phyloP scores from a whole-genome alignment of 495 filamentous ascomycete species.

The Lasiosphaeria miniovina region DNA sequence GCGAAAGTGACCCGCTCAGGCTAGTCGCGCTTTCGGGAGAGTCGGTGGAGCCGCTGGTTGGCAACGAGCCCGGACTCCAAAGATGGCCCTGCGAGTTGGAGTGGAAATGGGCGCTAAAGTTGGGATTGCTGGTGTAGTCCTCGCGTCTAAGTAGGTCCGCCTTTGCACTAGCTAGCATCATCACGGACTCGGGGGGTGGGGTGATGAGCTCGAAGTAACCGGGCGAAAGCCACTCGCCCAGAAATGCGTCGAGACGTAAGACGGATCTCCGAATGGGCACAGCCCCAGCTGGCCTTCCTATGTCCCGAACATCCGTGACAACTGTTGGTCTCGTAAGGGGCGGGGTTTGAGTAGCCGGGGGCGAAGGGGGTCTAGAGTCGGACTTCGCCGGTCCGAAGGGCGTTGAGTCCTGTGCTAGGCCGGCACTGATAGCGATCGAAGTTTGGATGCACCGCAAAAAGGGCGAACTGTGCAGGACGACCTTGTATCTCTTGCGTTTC shows the following conservation, averaged over 20 bases:
- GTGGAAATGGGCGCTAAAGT: slow-evolving; percentile 32
- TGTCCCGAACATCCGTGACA: slow-evolving; percentile 8
- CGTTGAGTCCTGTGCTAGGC: slow-evolving; percentile 66
- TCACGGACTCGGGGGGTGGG: slow-evolving; percentile 76
- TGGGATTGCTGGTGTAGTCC: slow-evolving; percentile 53
- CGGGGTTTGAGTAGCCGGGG: slow-evolving; percentile 7
- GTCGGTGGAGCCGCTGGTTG: slow-evolving; percentile 10
- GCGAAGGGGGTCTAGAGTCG: slow-evolving; percentile 13
- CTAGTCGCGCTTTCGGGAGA: slow-evolving; percentile 25
- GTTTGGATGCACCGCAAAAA: slow-evolving; percentile 93
- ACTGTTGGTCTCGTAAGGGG: slow-evolving; percentile 14
- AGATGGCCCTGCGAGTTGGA: slow-evolving; percentile 35
- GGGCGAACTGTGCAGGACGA: slow-evolving; percentile 88
- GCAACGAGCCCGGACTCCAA: slow-evolving; percentile 31
- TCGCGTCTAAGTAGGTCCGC: slow-evolving; percentile 73
- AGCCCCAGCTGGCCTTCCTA: slow-evolving; percentile 3
- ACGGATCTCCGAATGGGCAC: slow-evolving; percentile 47
- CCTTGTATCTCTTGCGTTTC: slow-evolving; percentile 61
- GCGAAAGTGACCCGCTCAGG: slow-evolving; percentile 28
- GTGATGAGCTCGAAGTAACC: slow-evolving; percentile 92
- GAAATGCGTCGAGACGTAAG: slow-evolving; percentile 82
- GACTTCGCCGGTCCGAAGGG: slow-evolving; percentile 29
- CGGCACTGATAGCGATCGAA: slow-evolving; percentile 82
- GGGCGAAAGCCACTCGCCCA: slow-evolving; percentile 93
- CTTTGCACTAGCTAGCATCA: slow-evolving; percentile 86